Conservation (phyloP, 2,329 filamentous ascomycete genomes). For the Mycocentrospora acerina region DNA sequence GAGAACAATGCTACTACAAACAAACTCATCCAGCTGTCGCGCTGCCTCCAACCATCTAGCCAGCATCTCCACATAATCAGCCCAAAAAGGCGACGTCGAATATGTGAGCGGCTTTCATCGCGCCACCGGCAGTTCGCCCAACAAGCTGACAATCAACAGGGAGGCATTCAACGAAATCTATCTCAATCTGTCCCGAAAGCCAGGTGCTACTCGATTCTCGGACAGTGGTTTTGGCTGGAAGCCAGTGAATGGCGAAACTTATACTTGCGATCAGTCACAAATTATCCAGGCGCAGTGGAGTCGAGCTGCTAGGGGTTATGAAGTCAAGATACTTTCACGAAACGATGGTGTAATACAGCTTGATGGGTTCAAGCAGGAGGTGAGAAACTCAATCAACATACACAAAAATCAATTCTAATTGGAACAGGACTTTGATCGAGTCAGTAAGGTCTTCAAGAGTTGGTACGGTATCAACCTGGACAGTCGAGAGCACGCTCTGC, state of each 20-base stretch:
- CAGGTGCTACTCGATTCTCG: conserved; percentile 90
- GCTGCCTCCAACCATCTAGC: too few relatives aligned
- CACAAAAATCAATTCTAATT: conserved; percentile 5
- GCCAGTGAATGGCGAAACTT: conserved; percentile 82
- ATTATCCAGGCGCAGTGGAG: conserved; percentile 93
- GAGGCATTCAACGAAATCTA: conserved; percentile 98
- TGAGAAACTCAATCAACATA: conserved; percentile 23
- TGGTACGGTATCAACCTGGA: conserved; percentile 96
- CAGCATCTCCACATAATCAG: too few relatives aligned
- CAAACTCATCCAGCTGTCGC: too few relatives aligned
- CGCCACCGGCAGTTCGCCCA: neutral
- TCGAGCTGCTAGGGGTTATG: conserved; percentile 85
- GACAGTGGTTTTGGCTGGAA: conserved; percentile 97
- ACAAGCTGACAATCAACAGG: conserved; percentile 43
- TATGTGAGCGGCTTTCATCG: too few relatives aligned
- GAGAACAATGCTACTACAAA: too few relatives aligned
- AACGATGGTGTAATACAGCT: conserved; percentile 86
- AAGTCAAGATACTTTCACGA: conserved; percentile 86
- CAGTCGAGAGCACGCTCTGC: conserved; percentile 87
- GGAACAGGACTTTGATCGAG: conserved; percentile 79
- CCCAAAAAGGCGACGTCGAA: too few relatives aligned
- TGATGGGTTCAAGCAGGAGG: conserved; percentile 91
- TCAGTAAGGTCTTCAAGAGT: conserved; percentile 92
- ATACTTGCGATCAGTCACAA: conserved; percentile 85
- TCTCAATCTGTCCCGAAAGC: conserved; percentile 89